Percentiles rank a stretch among this genome's conserved stretches.
Evolutionary conservation across 306 rosid genomes (phyloP).

Genomic region (Alnus glutinosa): DNA sequence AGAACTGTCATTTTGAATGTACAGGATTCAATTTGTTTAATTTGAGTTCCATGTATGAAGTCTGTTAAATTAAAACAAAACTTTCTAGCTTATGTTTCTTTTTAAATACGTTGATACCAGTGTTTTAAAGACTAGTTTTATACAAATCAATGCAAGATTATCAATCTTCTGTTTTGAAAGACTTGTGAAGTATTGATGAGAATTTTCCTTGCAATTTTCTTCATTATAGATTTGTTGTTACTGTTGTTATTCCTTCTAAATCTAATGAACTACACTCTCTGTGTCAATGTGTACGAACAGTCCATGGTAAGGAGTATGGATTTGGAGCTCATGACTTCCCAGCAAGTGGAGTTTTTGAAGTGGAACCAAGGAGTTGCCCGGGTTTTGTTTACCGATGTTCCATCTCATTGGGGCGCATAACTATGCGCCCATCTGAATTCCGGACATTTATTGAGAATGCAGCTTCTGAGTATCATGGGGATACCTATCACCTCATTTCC

Average conservation of each 20-base stretch:
- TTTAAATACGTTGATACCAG: neutral
- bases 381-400: conserved; percentile 77
- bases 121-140: neutral
- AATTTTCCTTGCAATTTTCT: conserved; percentile 14
- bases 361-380: conserved; percentile 90
- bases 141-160: neutral
- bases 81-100: neutral
- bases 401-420: conserved; percentile 60
- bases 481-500: conserved; percentile 92
- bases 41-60: neutral
- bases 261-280: conserved; percentile 6
- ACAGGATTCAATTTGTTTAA: neutral
- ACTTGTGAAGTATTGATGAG: neutral
- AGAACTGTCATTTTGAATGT: neutral
- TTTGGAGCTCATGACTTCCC: conserved; percentile 95
- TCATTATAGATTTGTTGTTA: conserved; percentile 11
- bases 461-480: conserved; percentile 90
- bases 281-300: conserved; percentile 41
- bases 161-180: neutral
- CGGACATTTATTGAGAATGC: conserved; percentile 65
- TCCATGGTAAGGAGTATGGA: conserved; percentile 91
- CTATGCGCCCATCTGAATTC: conserved; percentile 59
- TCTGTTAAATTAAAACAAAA: neutral
- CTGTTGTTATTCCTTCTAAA: conserved; percentile 6
- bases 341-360: conserved; percentile 96